These are phyloP conservation scores for Noccaea caerulescens DNA, from an alignment of 345 rosid species.

Conservation along the genomic window DNA sequence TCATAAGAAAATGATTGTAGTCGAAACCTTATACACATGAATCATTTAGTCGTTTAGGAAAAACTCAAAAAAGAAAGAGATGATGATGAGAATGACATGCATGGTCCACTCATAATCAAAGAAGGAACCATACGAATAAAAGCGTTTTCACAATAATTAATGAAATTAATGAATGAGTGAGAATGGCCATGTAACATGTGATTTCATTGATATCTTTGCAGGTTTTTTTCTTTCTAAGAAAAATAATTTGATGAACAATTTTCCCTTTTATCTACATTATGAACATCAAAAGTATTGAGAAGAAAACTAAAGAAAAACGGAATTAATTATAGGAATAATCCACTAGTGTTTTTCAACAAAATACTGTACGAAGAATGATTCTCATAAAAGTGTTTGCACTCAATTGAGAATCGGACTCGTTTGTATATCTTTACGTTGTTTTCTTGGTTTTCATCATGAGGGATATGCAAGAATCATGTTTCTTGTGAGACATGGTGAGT, in stretches of 20 bases:
- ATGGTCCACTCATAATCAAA: not conserved
- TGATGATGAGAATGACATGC: not conserved
- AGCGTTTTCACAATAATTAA: not conserved
- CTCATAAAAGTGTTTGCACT: slow-evolving; percentile 36
- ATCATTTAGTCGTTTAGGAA: not conserved
- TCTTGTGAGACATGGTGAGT: slow-evolving; percentile 59
- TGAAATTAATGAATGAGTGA: slow-evolving; percentile 12
- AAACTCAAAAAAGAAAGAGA: not conserved
- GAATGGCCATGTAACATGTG: slow-evolving; percentile 21
- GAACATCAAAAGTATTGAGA: slow-evolving; percentile 25
- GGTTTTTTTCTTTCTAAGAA: not conserved
- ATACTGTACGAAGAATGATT: slow-evolving; percentile 12
- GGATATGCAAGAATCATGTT: slow-evolving; percentile 52
- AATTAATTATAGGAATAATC: slow-evolving; percentile 18
- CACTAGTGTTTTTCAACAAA: slow-evolving; percentile 16
- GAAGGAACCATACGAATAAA: not conserved
- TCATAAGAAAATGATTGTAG: not conserved
- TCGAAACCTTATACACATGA: not conserved
- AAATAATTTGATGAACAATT: slow-evolving; percentile 25
- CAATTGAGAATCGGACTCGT: slow-evolving; percentile 25
- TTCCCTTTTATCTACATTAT: slow-evolving; percentile 27
- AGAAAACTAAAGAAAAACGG: slow-evolving; percentile 8
- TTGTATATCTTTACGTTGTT: slow-evolving; percentile 14
- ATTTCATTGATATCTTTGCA: slow-evolving; percentile 32
- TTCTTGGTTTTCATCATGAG: slow-evolving; percentile 35